Evolutionary conservation across 2,329 filamentous ascomycete genomes (phyloP), one percentile per base, ranked within the genome.

Genomic region (Xylariaceae sp.): DNA sequence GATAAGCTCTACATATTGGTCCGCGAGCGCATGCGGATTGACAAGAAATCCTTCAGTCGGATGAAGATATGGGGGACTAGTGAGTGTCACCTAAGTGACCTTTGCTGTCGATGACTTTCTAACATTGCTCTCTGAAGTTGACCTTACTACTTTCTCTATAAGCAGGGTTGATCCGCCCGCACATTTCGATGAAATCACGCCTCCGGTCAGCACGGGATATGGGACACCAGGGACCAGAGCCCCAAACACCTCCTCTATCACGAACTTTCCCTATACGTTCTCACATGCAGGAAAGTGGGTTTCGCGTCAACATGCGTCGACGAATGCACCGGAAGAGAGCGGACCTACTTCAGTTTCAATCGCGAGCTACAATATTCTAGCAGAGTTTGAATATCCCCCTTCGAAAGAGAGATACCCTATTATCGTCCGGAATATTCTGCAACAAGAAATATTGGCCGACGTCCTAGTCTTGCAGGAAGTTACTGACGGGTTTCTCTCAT

Each of bases 391-490:
- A 7, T 77, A 75, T 67, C 80, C 80, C 0, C 75, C 79, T 2
- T 74, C 73, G 5, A 67, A 70, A 13, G 64, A 65, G 15, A 73
- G 80, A 35, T 77, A 82, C 58, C 69, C 76, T 1, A 64, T 76
- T 6, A 66, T 83, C 51, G 59, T 81, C 17, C 65, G 70, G 5
- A 81, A 76, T 57, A 69, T 83, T 2, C 66, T 82, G 3, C 75
- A 76, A 0, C 57, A 68, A 3, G 68, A 72, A 6, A 78, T 79
- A 2, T 59, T 67, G 0, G 74, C 81, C 6, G 80, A 83, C 58
- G 70, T 82, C 2, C 64, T 83, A 7, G 73, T 82, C 2, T 75
- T 89, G 4, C 80, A 88, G 68, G 86, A 88, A 71, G 82, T 88
- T 1, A 86, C 84, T 0, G 85, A 88, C 61, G 77, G 82, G 47